Conservation (phyloP, 805 yeast species). For the Candida morakotiae region DNA sequence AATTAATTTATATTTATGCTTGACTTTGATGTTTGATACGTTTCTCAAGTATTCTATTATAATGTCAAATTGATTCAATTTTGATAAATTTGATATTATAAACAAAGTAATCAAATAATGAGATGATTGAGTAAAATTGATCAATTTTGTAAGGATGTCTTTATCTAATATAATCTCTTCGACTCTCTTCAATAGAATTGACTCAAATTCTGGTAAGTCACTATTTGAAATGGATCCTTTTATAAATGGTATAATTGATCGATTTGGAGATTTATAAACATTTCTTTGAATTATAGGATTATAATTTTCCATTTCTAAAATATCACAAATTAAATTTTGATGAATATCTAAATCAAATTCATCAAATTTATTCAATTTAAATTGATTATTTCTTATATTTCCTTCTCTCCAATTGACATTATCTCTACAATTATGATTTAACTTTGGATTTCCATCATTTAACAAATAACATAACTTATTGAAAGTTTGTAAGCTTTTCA, state of each 20-base stretch:
- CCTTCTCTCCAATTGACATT: slow-evolving; percentile 19
- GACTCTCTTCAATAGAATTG: slow-evolving; percentile 15
- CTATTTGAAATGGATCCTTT: slow-evolving; percentile 21
- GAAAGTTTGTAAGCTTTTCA: slow-evolving; percentile 21
- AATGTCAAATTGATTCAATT: background rate
- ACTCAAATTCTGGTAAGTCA: slow-evolving; percentile 31
- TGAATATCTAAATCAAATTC: slow-evolving; percentile 10
- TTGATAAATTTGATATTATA: slow-evolving; percentile 20
- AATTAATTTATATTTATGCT: background rate
- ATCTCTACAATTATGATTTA: slow-evolving; percentile 10
- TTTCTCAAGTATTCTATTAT: background rate
- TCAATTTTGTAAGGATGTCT: background rate
- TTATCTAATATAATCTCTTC: background rate
- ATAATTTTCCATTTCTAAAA: slow-evolving; percentile 10
- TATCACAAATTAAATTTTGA: slow-evolving; percentile 9
- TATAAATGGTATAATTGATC: slow-evolving; percentile 20
- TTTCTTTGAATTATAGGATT: slow-evolving; percentile 25
- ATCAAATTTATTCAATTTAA: slow-evolving; percentile 3
- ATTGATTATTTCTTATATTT: slow-evolving; percentile 18
- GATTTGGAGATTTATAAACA: slow-evolving; percentile 19
- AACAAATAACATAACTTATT: slow-evolving; percentile 12
- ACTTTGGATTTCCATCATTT: slow-evolving; percentile 5
- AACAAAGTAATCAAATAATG: slow-evolving; percentile 25
- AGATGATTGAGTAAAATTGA: slow-evolving; percentile 15
- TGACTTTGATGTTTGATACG: background rate